Evolutionary conservation across 192 early-diverging fungal genomes (phyloP).

Genomic region (Borealophlyctis nickersoniae): DNA sequence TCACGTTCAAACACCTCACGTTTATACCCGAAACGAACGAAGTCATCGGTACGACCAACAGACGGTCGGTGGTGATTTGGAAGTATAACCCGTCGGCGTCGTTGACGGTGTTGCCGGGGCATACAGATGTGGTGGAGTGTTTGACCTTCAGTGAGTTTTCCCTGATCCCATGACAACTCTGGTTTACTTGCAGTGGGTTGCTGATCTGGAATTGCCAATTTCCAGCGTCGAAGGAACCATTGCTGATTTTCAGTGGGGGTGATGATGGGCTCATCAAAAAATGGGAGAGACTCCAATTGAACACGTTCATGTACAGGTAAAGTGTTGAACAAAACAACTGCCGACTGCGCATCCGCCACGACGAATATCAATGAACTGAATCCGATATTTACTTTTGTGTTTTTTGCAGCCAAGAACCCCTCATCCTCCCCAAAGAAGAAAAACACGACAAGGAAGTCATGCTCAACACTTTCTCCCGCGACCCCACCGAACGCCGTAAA

Average conservation of each 20-base stretch:
- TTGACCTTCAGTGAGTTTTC: constrained; percentile 46
- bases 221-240: constrained; percentile 52
- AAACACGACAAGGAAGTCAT: constrained; percentile 22
- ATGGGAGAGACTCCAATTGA: constrained; percentile 61
- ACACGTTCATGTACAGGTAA: constrained; percentile 64
- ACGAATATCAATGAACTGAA: constrained; percentile 1
- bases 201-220: constrained; percentile 5
- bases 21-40: constrained; percentile 52
- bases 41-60: constrained; percentile 47
- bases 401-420: constrained; percentile 40
- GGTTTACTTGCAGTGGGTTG: neutral
- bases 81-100: constrained; percentile 51
- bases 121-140: constrained; percentile 54
- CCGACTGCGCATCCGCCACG: neutral
- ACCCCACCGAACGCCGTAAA: constrained; percentile 42
- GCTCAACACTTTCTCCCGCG: constrained; percentile 27
- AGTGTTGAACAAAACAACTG: neutral
- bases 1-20: constrained; percentile 44
- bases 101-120: constrained; percentile 48
- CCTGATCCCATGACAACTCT: constrained; percentile 9
- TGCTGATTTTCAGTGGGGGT: constrained; percentile 59
- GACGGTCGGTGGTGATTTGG: constrained; percentile 48
- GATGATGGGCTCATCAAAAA: constrained; percentile 53
- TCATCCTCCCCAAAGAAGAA: constrained; percentile 49
- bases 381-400: constrained; percentile 1